Conservation (phyloP, 1,139 yeast species). For the Blastobotrys indianensis region DNA sequence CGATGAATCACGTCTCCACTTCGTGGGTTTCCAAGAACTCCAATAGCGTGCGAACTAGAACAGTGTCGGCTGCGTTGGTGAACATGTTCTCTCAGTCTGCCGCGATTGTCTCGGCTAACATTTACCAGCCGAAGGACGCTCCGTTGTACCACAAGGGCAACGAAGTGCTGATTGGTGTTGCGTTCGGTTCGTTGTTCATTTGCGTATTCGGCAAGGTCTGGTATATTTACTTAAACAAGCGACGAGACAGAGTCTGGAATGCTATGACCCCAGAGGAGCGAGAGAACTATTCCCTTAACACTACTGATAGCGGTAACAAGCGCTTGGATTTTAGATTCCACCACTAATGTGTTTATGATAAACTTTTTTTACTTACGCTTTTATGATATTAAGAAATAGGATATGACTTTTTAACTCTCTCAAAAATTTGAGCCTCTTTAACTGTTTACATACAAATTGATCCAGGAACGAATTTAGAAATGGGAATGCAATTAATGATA, state of each 20-base stretch:
- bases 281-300: conserved; percentile 39
- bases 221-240: conserved; percentile 45
- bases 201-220: conserved; percentile 30
- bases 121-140: conserved; percentile 51
- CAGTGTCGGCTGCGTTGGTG: conserved; percentile 56
- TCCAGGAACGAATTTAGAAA: neutral
- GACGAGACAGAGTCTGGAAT: conserved; percentile 44
- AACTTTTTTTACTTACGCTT: neutral
- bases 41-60: conserved; percentile 52
- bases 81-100: conserved; percentile 59
- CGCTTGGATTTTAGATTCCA: conserved; percentile 1
- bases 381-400: neutral
- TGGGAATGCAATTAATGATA: neutral
- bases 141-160: conserved; percentile 58
- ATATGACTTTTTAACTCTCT: neutral
- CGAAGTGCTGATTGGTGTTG: conserved; percentile 38
- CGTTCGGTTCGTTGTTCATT: conserved; percentile 27
- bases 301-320: conserved; percentile 46
- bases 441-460: neutral
- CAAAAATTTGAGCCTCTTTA: neutral
- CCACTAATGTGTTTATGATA: neutral
- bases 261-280: conserved; percentile 44
- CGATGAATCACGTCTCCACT: conserved; percentile 50
- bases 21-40: conserved; percentile 59
- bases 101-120: conserved; percentile 45